Conservation (phyloP, 192 early-diverging fungal species). For the Backusella tuberculispora region DNA sequence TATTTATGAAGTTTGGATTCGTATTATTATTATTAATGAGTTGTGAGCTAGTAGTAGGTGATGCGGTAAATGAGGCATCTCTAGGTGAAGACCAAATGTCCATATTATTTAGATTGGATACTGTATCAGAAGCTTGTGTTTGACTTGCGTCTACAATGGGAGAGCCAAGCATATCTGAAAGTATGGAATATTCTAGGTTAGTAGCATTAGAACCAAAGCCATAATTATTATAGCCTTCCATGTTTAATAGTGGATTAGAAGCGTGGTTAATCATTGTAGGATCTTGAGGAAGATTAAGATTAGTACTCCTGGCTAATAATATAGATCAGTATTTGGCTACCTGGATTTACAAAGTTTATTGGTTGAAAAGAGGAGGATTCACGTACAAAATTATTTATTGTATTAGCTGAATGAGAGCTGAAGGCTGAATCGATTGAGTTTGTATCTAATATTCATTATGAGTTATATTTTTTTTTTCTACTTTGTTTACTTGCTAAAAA, state of each 20-base stretch:
- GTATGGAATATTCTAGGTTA: conserved; percentile 86
- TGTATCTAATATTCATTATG: not conserved
- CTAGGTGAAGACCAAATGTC: not conserved
- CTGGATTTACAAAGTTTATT: not conserved
- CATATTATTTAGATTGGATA: not conserved
- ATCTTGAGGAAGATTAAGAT: not conserved
- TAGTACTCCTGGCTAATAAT: not conserved
- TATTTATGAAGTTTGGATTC: not conserved
- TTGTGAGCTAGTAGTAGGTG: not conserved
- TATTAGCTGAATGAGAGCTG: not conserved
- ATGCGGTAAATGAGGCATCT: not conserved
- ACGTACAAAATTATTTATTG: conserved; percentile 5
- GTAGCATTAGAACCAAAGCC: conserved; percentile 87
- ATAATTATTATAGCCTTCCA: conserved; percentile 41
- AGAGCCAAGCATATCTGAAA: conserved; percentile 86
- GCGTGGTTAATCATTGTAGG: not conserved
- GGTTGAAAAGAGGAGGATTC: not conserved
- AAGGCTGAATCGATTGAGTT: not conserved
- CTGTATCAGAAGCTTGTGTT: not conserved
- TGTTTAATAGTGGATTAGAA: not conserved
- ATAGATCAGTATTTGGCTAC: not conserved
- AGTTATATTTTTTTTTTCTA: not conserved
- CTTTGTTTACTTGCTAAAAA: not conserved
- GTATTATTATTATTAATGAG: not conserved
- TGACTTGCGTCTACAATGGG: conserved; percentile 34